Evolutionary conservation across 805 yeast species (phyloP), one percentile per base, ranked within the genome.

Genomic region (Priceomyces castillae): DNA sequence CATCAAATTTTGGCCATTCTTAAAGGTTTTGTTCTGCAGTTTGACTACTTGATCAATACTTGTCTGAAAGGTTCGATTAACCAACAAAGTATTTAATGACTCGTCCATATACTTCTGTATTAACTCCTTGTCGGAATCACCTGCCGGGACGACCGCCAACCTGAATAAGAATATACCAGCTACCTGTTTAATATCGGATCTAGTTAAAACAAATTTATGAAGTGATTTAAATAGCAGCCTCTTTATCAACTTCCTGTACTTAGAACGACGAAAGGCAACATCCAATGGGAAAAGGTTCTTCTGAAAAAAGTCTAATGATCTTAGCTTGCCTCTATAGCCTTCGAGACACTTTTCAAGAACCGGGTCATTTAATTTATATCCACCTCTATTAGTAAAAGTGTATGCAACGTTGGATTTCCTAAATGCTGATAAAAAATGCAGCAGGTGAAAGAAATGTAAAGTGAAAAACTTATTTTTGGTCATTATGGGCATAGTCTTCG

Each of bases 331-430:
- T 2, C 43, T 51, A 49, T 70, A 71, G 3, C 35, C 28, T 16
- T 35, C 41, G 22, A 65, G 41, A 10, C 40, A 43, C 2, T 46
- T 47, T 30, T 54, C 64, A 14, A 69, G 54, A 2, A 15, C 30
- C 1, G 45, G 16, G 46, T 59, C 57, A 44, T 70, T 70, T 23
- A 68, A 47, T 7, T 51, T 51, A 31, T 43, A 56, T 3, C 65
- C 56, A 2, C 61, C 58, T n/a, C 40, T 48, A 42, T 65, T 61
- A 34, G 64, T 57, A 49, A 64, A 63, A 2, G 62, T 61, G 40
- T 62, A 61, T 10, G 75, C 69, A 28, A 71, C 52, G 40, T 61
- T 67, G 9, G 74, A 68, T 47, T 70, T 70, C 31, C 74, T 56
- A 34, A 53, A 55, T 34, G 38, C n/a, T 11, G 63, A 49, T 4